Evolutionary conservation across 2,329 filamentous ascomycete species (phyloP), one percentile per base, ranked within the genome.

Genomic region (Xylariales sp.): DNA sequence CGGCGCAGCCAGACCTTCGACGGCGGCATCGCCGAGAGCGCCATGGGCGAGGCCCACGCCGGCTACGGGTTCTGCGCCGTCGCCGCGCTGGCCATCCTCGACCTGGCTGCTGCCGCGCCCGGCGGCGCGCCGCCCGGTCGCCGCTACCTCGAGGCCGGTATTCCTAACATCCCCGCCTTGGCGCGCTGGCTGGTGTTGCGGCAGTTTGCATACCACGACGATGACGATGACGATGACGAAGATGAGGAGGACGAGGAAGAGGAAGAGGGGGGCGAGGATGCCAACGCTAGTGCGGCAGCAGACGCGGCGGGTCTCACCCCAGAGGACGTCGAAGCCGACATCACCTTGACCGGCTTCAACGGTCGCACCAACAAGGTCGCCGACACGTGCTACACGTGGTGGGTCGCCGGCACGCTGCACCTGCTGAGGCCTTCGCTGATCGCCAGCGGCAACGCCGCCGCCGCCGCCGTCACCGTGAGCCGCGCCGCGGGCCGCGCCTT

Each of bases 311-410:
- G 49, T 24, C 36, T 53, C 3, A 46, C 57, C 2, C 57, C 54
- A 2, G 51, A 56, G 33, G 49, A 69, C n/a, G 59, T 60, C 1
- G 51, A 55, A 5, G 50, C 68, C 16, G 52, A 51, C 4, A 41
- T 64, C 1, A 37, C 45, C 7, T 42, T 51, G 14, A 61, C 66
- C 2, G 93, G 90, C 8, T 89, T 94, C 64, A 95, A 94, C 53
- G 93, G 93, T 18, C 81, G 93, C 34, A 81, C 79, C 57, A 96
- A 95, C 66, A 98, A 98, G 61, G 74, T 83, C 33, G 85, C 87
- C 8, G 93, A 98, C 62, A 97, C 93, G 1, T 98, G 93, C 64
- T 98, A 98, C 61, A 84, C 81, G 16, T 98, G 91, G 71, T 98
- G 93, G 93, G 88, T 87, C 1, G 74, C 75, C 4, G 88, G 79